Conservation (phyloP, 176 grass and related monocot species). For the Musa schizocarpa region DNA sequence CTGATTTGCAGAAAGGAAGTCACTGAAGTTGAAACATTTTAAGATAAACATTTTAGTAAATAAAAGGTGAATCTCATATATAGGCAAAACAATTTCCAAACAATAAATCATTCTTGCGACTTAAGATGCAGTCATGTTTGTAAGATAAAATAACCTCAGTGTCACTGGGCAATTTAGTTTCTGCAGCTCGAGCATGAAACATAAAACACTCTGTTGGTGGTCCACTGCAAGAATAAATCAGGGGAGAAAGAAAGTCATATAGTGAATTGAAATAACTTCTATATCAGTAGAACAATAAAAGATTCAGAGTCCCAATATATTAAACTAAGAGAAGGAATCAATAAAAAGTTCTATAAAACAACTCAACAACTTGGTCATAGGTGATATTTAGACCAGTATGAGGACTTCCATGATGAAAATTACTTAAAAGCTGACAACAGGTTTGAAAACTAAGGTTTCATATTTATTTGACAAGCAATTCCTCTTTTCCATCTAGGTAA, state of each 20-base stretch:
- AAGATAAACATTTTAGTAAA: not conserved
- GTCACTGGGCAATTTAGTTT: conserved; percentile 32
- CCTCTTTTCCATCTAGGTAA: too few relatives aligned
- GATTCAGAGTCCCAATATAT: not conserved
- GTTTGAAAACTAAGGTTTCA: too few relatives aligned
- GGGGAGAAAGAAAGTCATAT: not conserved
- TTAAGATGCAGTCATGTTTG: not conserved
- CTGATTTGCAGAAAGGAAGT: not conserved
- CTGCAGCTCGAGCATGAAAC: conserved; percentile 68
- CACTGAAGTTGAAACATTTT: not conserved
- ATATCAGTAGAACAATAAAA: not conserved
- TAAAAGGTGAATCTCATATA: not conserved
- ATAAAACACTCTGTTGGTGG: conserved; percentile 89
- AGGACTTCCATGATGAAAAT: too few relatives aligned
- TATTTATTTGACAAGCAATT: too few relatives aligned
- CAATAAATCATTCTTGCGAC: not conserved
- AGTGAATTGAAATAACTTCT: not conserved
- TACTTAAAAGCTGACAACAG: too few relatives aligned
- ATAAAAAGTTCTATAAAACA: too few relatives aligned
- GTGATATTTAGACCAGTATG: too few relatives aligned
- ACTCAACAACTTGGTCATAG: too few relatives aligned
- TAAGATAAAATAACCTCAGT: conserved; percentile 41
- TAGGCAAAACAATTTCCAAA: not conserved
- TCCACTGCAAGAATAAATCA: conserved; percentile 54
- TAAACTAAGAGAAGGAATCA: too few relatives aligned